A percentile compares a stretch with the other conserved stretches of the same genome.
phyloP scores from a whole-genome alignment of 495 filamentous ascomycete genomes.

The Xylaria grammica region DNA sequence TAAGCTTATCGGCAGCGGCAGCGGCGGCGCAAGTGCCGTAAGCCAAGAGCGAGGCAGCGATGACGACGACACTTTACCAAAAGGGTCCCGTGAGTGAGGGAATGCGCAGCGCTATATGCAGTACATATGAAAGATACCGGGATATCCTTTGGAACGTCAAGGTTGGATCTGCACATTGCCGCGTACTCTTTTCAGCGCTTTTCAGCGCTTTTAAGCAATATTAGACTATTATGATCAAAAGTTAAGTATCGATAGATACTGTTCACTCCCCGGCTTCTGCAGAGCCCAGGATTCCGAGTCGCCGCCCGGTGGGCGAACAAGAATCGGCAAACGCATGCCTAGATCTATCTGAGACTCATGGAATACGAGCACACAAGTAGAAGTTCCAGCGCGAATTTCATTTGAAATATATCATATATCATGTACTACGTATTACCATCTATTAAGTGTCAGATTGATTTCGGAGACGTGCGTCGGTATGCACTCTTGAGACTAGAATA shows the following conservation, averaged over 20 bases:
- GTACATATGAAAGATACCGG: constrained; percentile 5
- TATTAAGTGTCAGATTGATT: background rate
- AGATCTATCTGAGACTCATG: background rate
- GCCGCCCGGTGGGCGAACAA: background rate
- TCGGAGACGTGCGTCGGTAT: background rate
- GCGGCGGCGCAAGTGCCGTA: background rate
- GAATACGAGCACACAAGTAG: background rate
- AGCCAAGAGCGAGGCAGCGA: background rate
- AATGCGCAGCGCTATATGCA: background rate
- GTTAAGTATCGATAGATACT: background rate
- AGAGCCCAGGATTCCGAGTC: background rate
- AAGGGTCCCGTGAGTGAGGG: constrained; percentile 3
- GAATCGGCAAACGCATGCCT: background rate
- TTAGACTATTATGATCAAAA: background rate
- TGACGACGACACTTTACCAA: constrained; percentile 10
- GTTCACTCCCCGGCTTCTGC: background rate
- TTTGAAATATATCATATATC: background rate
- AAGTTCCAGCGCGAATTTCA: background rate
- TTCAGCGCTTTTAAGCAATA: background rate
- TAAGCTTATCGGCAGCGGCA: background rate
- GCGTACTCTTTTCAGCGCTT: constrained; percentile 2
- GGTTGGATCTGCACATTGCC: constrained; percentile 17
- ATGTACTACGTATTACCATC: background rate
- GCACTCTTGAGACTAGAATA: background rate
- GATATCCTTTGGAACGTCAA: constrained; percentile 8